Evolutionary conservation across 2,329 filamentous ascomycete genomes (phyloP), one percentile per base, ranked within the genome.

Genomic region (Monosporascus sp.): DNA sequence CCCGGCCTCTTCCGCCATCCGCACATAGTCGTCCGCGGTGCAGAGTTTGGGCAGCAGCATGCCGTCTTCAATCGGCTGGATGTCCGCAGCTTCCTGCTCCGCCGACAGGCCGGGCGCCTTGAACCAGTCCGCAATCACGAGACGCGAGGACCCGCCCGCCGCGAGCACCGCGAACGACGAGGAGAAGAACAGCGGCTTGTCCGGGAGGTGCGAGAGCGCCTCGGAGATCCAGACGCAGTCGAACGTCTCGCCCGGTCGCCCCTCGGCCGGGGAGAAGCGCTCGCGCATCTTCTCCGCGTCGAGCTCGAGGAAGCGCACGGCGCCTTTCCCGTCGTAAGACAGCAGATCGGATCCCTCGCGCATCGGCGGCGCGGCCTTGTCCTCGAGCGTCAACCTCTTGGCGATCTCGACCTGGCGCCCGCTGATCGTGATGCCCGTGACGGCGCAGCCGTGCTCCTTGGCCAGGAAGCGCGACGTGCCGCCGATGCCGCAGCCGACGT

Each of bases 101-200:
- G 59, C 53, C 7, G 66, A 70, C 44, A 84, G 61, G 22, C 63
- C 66, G 51, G 78, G 77, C 14, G 72, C 75, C 69, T 80, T 81
- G 70, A 85, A 84, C 81, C 81, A 85, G 64, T 85, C 82, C 24
- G 81, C 80, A 51, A 85, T 68, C 4, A 81, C 79, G 45, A 85
- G 64, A 11, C 60, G 62, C n/a, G 57, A 60, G 64, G 76, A 79
- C 1, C 78, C 79, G 0, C 77, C 76, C 0, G 68, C 53, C 38
- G 70, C 75, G 49, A 85, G 67, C 37, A 84, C 68, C 47, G 67
- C 68, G 31, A 69, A 68, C 1, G 77, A 75, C 55, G 83, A 84
- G 26, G 67, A 64, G 62, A 84, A 84, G 68, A 85, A 85, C 2
- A 83, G 67, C 2, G 72, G 68, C 65, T 85, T 85, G 61, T 84